phyloP scores from a whole-genome alignment of 805 yeast species.

The Schwanniomyces sp. region DNA sequence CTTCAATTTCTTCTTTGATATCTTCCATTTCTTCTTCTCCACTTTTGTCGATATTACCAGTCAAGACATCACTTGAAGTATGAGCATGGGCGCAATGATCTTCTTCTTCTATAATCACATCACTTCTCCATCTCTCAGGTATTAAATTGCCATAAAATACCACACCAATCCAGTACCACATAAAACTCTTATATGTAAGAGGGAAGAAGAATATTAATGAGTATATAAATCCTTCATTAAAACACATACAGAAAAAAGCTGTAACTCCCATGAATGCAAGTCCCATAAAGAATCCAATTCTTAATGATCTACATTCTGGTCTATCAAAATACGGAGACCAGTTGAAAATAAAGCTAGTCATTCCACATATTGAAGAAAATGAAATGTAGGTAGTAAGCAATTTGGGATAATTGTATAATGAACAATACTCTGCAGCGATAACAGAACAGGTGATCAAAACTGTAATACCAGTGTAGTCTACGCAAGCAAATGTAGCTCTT shows the following conservation, averaged over 20 bases:
- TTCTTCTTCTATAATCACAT: conserved; percentile 54
- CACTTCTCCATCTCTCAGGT: conserved; percentile 86
- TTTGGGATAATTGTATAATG: conserved; percentile 64
- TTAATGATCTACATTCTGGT: conserved; percentile 76
- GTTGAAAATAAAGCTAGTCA: conserved; percentile 71
- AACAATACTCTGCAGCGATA: conserved; percentile 78
- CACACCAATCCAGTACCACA: conserved; percentile 80
- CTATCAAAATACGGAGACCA: conserved; percentile 93
- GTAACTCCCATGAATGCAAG: conserved; percentile 74
- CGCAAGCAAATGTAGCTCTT: conserved; percentile 82
- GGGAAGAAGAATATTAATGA: conserved; percentile 65
- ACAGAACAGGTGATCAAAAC: conserved; percentile 87
- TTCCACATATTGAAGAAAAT: conserved; percentile 66
- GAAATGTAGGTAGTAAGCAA: conserved; percentile 48
- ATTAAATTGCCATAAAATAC: conserved; percentile 82
- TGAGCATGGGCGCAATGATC: conserved; percentile 22
- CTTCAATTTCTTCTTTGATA: conserved; percentile 26
- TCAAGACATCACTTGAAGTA: conserved; percentile 28
- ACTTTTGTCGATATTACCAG: conserved; percentile 33
- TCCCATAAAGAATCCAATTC: conserved; percentile 79
- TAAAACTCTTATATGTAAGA: conserved; percentile 61
- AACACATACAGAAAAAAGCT: conserved; percentile 57
- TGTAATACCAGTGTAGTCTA: conserved; percentile 94
- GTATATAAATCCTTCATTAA: conserved; percentile 53
- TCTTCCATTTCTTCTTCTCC: conserved; percentile 39